Evolutionary conservation across 768 basidiomycete genomes (phyloP).

Genomic region (Neoboletus magnificus): DNA sequence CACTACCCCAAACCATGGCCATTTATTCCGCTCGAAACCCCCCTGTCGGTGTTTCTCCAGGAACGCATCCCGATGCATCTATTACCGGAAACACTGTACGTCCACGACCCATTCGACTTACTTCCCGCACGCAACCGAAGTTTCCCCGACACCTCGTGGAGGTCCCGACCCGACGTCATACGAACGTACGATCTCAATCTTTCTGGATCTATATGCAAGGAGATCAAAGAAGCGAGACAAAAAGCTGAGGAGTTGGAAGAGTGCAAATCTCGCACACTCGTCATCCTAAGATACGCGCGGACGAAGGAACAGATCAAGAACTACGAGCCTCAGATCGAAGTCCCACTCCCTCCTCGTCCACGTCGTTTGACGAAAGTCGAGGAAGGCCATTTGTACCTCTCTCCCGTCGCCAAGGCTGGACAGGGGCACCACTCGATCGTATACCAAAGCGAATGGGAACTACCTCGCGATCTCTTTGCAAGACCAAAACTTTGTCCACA

Average conservation of each 20-base stretch:
- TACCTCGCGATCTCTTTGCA: slow-evolving; percentile 43
- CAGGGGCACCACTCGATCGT: slow-evolving; percentile 52
- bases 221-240: slow-evolving; percentile 1
- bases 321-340: slow-evolving; percentile 28
- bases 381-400: slow-evolving; percentile 51
- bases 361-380: slow-evolving; percentile 19
- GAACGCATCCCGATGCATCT: slow-evolving; percentile 33
- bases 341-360: slow-evolving; percentile 29
- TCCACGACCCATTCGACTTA: slow-evolving; percentile 43
- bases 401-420: slow-evolving; percentile 36
- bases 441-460: slow-evolving; percentile 48
- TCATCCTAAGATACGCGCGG: slow-evolving; percentile 19
- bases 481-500: slow-evolving; percentile 34
- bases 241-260: slow-evolving; percentile 9
- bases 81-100: slow-evolving; percentile 39
- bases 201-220: background rate
- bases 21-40: slow-evolving; percentile 33
- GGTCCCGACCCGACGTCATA: slow-evolving; percentile 28
- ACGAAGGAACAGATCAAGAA: slow-evolving; percentile 21
- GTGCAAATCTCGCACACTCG: slow-evolving; percentile 15
- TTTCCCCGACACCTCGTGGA: slow-evolving; percentile 22
- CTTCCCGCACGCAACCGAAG: slow-evolving; percentile 18
- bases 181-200: slow-evolving; percentile 31
- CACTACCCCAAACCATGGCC: slow-evolving; percentile 44
- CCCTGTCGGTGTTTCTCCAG: slow-evolving; percentile 27